Evolutionary conservation across 768 basidiomycete genomes (phyloP).

Genomic region (Termitomyces sp.): DNA sequence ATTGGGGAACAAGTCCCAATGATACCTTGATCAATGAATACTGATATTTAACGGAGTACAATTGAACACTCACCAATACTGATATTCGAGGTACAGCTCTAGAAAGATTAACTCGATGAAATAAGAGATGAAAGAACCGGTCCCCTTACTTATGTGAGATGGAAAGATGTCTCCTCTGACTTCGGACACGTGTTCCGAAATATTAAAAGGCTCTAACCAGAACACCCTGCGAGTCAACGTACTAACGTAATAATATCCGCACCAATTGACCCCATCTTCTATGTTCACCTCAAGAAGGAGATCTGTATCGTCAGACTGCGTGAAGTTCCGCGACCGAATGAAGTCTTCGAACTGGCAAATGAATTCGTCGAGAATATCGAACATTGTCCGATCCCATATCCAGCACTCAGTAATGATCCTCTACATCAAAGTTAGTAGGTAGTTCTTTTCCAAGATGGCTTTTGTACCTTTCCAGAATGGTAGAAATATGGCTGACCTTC

Average conservation of each 20-base stretch:
- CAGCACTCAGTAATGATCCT: constrained; percentile 6
- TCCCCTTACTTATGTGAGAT: not conserved
- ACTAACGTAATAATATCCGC: constrained; percentile 3
- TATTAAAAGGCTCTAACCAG: constrained; percentile 3
- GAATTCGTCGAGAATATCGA: not conserved
- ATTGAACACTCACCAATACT: constrained; percentile 6
- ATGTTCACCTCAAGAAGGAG: not conserved
- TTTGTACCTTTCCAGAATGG: not conserved
- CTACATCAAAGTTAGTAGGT: not conserved
- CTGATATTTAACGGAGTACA: not conserved
- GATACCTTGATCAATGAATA: not conserved
- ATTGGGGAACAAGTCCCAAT: constrained; percentile 10
- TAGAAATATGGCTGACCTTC: constrained; percentile 8
- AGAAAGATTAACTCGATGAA: not conserved
- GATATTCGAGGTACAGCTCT: constrained; percentile 8
- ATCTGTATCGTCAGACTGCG: not conserved
- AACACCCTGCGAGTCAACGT: not conserved
- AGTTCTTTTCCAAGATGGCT: too few species aligned
- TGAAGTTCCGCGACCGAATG: not conserved
- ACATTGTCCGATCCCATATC: not conserved
- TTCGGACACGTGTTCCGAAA: not conserved
- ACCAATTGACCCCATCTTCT: not conserved
- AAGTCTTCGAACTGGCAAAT: constrained; percentile 1
- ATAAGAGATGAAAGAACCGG: not conserved
- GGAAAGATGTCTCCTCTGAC: not conserved